A percentile compares a stretch with the other conserved stretches of the same genome.
Evolutionary conservation across 1,284 basidiomycete genomes (phyloP).

Genomic region (Leucoagaricus sp.): DNA sequence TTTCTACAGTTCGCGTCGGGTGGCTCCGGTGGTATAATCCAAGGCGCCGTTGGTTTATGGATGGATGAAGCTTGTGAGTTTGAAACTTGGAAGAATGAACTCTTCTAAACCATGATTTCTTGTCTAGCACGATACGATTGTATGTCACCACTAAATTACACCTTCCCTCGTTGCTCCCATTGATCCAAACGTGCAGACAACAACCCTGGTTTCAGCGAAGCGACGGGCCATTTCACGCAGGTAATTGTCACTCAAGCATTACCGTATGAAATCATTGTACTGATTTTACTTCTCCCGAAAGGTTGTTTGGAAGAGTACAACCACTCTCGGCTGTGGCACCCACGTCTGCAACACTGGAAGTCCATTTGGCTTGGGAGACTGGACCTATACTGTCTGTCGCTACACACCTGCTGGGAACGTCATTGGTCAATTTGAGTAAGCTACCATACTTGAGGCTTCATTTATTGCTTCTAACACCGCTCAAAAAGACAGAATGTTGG

Average conservation of each 20-base stretch:
- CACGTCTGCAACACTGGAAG: conserved; percentile 23
- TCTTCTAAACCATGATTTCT: not conserved
- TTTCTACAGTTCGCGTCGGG: conserved; percentile 5
- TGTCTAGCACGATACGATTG: conserved; percentile 21
- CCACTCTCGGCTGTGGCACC: conserved; percentile 25
- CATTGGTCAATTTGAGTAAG: conserved; percentile 23
- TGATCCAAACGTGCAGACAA: conserved; percentile 20
- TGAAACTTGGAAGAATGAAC: not conserved
- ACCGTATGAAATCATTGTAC: not conserved
- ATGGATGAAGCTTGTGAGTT: conserved; percentile 21
- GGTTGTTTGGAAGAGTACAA: conserved; percentile 29
- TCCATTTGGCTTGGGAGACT: conserved; percentile 23
- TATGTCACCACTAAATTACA: conserved; percentile 6
- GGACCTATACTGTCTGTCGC: conserved; percentile 26
- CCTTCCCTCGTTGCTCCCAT: too few species aligned
- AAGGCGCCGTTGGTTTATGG: conserved; percentile 18
- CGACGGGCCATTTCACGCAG: conserved; percentile 29
- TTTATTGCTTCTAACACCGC: not conserved
- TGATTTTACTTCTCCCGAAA: not conserved
- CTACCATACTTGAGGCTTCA: not conserved
- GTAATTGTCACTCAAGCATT: not conserved
- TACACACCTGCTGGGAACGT: conserved; percentile 27
- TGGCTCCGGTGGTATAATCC: conserved; percentile 4
- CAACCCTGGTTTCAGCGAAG: conserved; percentile 23
- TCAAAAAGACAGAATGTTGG: conserved; percentile 9